These are phyloP conservation scores for Epichloe festucae DNA, from an alignment of 2,329 filamentous ascomycete genomes.

Conservation along the genomic window DNA sequence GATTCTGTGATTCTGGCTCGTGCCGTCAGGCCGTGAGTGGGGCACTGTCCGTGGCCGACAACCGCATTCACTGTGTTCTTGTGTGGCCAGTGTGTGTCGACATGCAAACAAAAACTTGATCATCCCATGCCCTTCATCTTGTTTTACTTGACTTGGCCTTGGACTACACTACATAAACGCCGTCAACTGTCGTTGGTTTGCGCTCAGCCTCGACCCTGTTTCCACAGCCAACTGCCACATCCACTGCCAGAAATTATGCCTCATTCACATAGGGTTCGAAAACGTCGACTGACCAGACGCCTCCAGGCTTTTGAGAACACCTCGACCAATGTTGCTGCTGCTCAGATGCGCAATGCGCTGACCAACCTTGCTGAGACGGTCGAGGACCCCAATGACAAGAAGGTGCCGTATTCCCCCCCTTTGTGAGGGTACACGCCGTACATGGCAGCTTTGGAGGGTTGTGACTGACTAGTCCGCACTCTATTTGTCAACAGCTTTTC, in stretches of 20 bases:
- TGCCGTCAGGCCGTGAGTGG: neutral
- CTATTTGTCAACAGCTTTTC: slow-evolving; percentile 50
- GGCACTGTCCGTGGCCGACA: neutral
- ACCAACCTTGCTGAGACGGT: slow-evolving; percentile 87
- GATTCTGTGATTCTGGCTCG: neutral
- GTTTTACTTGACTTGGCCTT: neutral
- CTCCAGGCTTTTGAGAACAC: slow-evolving; percentile 94
- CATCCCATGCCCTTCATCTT: neutral
- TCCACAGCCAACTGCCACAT: neutral
- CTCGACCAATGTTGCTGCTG: slow-evolving; percentile 92
- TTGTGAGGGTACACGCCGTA: neutral
- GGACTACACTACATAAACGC: neutral
- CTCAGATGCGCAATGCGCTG: slow-evolving; percentile 96
- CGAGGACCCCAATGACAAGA: slow-evolving; percentile 66
- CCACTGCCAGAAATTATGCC: neutral
- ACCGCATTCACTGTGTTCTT: neutral
- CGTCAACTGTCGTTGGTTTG: neutral
- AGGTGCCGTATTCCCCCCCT: slow-evolving; percentile 44
- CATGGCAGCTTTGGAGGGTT: neutral
- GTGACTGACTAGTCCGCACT: slow-evolving; percentile 1
- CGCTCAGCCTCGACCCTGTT: neutral
- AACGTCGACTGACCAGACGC: slow-evolving; percentile 14
- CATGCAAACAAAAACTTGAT: neutral
- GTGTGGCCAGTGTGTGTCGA: neutral
- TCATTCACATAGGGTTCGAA: neutral